Conservation (phyloP, 73 alveolate genomes). For the Paramecium sonneborni region DNA sequence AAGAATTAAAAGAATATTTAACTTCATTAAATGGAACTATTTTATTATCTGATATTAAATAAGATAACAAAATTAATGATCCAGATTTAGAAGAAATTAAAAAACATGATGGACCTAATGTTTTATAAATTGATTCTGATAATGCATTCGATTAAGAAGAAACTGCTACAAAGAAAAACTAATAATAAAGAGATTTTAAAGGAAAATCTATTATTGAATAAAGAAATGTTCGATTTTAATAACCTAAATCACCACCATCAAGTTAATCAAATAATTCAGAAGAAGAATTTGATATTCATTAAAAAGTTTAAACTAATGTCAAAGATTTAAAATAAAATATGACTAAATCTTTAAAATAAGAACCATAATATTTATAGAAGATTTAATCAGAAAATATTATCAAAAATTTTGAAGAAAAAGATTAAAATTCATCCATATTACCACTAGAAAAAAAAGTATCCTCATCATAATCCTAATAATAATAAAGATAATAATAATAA, state of each 20-base stretch:
- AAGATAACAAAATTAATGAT: not conserved
- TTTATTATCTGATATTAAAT: not conserved
- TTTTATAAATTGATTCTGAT: not conserved
- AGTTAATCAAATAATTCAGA: constrained; percentile 14
- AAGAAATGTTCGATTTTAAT: not conserved
- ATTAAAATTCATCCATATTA: not conserved
- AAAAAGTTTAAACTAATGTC: not conserved
- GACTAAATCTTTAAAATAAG: not conserved
- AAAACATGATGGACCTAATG: not conserved
- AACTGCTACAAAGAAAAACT: not conserved
- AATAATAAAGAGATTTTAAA: not conserved
- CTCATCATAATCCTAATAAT: not conserved
- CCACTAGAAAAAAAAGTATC: not conserved
- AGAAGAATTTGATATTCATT: not conserved
- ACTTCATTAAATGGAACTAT: not conserved
- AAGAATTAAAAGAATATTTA: not conserved
- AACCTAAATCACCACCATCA: not conserved
- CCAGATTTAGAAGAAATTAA: not conserved
- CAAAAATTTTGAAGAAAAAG: not conserved
- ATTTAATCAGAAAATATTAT: not conserved
- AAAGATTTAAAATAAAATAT: not conserved
- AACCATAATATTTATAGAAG: not conserved
- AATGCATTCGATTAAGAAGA: not conserved
- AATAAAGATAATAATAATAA: not conserved
- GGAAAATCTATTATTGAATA: not conserved